phyloP scores from a whole-genome alignment of 768 basidiomycete species.

The Gelatoporia subvermispora region DNA sequence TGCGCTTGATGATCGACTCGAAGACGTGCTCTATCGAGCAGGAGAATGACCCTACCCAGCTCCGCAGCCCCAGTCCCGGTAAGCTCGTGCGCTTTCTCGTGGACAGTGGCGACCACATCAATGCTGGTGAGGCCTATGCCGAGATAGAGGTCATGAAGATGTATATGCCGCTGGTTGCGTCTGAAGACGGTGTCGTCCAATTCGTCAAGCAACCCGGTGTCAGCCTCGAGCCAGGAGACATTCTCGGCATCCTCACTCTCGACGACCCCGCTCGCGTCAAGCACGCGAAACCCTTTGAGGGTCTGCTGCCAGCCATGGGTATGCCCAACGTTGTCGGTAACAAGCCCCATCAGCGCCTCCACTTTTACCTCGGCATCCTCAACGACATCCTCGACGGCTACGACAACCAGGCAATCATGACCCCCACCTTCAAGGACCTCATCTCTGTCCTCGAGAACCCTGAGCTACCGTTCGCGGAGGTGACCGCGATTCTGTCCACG shows the following conservation, averaged over 20 bases:
- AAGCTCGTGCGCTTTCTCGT: slow-evolving; percentile 93
- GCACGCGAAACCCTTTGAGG: slow-evolving; percentile 97
- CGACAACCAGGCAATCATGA: slow-evolving; percentile 93
- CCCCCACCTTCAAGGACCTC: slow-evolving; percentile 80
- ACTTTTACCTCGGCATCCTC: slow-evolving; percentile 67
- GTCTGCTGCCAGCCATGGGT: slow-evolving; percentile 85
- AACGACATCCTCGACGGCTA: slow-evolving; percentile 94
- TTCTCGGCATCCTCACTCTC: slow-evolving; percentile 92
- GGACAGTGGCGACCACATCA: slow-evolving; percentile 96
- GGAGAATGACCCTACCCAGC: slow-evolving; percentile 98
- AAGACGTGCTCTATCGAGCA: slow-evolving; percentile 99
- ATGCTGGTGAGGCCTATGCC: slow-evolving; percentile 94
- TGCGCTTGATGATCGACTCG: slow-evolving; percentile 89
- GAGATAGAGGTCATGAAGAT: slow-evolving; percentile 99
- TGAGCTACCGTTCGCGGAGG: slow-evolving; percentile 86
- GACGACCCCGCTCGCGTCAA: slow-evolving; percentile 96
- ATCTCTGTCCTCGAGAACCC: slow-evolving; percentile 75
- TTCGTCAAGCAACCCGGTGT: slow-evolving; percentile 98
- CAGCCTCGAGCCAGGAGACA: slow-evolving; percentile 93
- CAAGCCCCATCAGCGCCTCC: slow-evolving; percentile 85
- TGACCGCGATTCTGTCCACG: slow-evolving; percentile 75
- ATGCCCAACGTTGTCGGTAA: slow-evolving; percentile 79
- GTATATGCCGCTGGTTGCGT: slow-evolving; percentile 97
- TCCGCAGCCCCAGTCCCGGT: slow-evolving; percentile 93
- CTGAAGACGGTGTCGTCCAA: slow-evolving; percentile 91